phyloP scores from a whole-genome alignment of 768 basidiomycete species.

The Arthromyces matolae region DNA sequence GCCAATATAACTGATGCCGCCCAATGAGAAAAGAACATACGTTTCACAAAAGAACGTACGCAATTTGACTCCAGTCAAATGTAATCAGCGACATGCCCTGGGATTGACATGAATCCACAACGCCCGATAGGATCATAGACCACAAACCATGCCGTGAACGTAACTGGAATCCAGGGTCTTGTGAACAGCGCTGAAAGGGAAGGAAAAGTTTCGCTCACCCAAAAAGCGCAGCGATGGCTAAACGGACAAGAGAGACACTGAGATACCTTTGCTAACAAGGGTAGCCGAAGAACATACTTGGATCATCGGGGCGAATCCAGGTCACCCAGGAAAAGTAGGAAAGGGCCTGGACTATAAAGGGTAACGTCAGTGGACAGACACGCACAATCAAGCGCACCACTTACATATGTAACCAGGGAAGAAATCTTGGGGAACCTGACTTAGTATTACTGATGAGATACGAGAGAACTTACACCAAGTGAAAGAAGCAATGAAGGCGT shows the following conservation, averaged over 20 bases:
- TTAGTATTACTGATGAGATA: slow-evolving; percentile 15
- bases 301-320: slow-evolving; percentile 47
- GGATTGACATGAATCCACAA: slow-evolving; percentile 24
- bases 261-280: not conserved
- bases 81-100: slow-evolving; percentile 44
- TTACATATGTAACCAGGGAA: slow-evolving; percentile 41
- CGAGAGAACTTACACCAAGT: slow-evolving; percentile 49
- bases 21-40: not conserved
- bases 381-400: slow-evolving; percentile 2
- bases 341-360: slow-evolving; percentile 38
- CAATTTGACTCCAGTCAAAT: slow-evolving; percentile 59
- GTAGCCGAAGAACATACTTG: slow-evolving; percentile 31
- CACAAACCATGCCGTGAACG: slow-evolving; percentile 46
- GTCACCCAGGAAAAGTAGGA: slow-evolving; percentile 60
- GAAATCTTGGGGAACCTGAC: slow-evolving; percentile 29
- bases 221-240: slow-evolving; percentile 45
- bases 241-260: not conserved
- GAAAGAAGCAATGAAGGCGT: slow-evolving; percentile 51
- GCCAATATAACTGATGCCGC: slow-evolving; percentile 36
- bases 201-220: slow-evolving; percentile 40
- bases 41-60: slow-evolving; percentile 30
- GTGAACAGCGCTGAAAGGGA: too few species aligned
- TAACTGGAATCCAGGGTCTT: slow-evolving; percentile 25
- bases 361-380: not conserved
- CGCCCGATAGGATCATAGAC: slow-evolving; percentile 22